These are phyloP conservation scores for Fistulifera pelliculosa DNA, from an alignment of 108 stramenopile genomes.

Conservation along the genomic window DNA sequence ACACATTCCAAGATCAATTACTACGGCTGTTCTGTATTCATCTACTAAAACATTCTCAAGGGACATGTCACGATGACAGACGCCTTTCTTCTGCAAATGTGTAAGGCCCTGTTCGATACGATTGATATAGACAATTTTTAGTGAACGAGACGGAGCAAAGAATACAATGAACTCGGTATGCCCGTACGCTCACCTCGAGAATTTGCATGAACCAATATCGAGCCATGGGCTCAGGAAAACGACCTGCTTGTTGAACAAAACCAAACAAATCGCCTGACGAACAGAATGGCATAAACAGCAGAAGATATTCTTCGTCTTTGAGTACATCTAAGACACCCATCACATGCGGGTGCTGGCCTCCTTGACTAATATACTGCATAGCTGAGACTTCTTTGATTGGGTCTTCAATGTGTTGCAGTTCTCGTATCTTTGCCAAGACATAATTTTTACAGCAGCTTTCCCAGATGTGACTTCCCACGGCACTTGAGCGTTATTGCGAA, in stretches of 20 bases:
- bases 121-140: background rate
- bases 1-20: constrained; percentile 82
- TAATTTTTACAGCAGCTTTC: constrained; percentile 66
- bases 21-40: constrained; percentile 42
- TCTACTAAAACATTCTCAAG: constrained; percentile 69
- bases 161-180: background rate
- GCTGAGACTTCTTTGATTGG: constrained; percentile 86
- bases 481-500: constrained; percentile 39
- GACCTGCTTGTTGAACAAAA: constrained; percentile 40
- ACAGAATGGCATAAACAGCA: constrained; percentile 80
- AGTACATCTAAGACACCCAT: constrained; percentile 72
- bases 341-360: constrained; percentile 56
- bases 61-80: constrained; percentile 72
- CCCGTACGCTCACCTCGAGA: constrained; percentile 39
- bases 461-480: constrained; percentile 67
- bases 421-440: constrained; percentile 54
- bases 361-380: constrained; percentile 64
- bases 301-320: constrained; percentile 79
- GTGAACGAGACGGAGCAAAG: background rate
- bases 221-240: constrained; percentile 57
- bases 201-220: constrained; percentile 71
- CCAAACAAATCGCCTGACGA: constrained; percentile 85
- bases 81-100: constrained; percentile 48
- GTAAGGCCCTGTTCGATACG: constrained; percentile 38
- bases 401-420: constrained; percentile 58